Base-by-base conservation (phyloP, 345 rosid species). In the Erysimum cheiranthoides region DNA sequence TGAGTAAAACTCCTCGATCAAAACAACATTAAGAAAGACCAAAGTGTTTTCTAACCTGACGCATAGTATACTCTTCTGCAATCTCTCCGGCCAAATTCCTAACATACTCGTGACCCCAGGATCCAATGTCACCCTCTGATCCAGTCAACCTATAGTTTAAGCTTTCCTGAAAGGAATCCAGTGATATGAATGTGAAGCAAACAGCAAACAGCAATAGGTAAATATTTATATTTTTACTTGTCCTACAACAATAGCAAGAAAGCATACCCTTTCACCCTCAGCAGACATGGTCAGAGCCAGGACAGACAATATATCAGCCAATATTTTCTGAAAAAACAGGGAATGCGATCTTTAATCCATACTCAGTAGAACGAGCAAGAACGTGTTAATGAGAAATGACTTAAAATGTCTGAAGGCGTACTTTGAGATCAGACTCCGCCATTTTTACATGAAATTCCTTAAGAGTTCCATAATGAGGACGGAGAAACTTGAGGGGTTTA, bases 21-120 rank as follows among this genome's bases (percentile, higher is more conserved):
- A 40, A 65, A 40, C 30, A 54, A 10, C 50, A 71, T 30, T 64
- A 56, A 59, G 34, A 74, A 71, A 76, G 58, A 51, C 39, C 47
- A 74, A 14, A 49, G 12, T 70, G 32, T 30, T 70, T 76, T 35
- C 85, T 74, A 78, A 92, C 98, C 93, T 85, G 93, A 34, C 92
- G 86, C 78, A 82, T 86, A 8, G 84, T 60, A 83, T 88, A 88
- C 77, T 93, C 99, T 73, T 86, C 81, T 9, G 88, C 78, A 78
- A 91, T 88, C 87, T 96, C 99, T 57, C 98, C 92, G 5, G 97
- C 97, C 81, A 95, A 82, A 79, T 92, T 95, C 91, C 97, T 88
- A 45, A 96, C 99, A 81, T 96, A 93, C 78, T 91, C 97, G 67
- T 96, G 98, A 39, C 97, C 99, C 98, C 97, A 96, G 1, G 97